phyloP scores from a whole-genome alignment of 2,329 filamentous ascomycete species.

The Esteya vermicola region DNA sequence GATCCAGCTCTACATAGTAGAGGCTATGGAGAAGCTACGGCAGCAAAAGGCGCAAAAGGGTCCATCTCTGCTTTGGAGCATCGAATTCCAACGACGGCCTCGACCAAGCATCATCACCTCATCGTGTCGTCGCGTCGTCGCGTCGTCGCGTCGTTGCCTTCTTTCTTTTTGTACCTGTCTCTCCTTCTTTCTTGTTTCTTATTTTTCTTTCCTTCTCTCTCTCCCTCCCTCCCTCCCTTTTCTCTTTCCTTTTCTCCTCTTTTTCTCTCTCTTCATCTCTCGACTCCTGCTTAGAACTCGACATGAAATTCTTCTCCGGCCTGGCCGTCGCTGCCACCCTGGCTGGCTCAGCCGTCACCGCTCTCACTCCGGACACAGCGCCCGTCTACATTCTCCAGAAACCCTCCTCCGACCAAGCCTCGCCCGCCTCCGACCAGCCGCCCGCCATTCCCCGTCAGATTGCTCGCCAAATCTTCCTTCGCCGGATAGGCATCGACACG shows the following conservation, averaged over 20 bases:
- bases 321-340: conserved; percentile 17
- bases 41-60: neutral
- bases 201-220: neutral
- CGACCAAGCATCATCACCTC: neutral
- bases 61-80: neutral
- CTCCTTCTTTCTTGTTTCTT: neutral
- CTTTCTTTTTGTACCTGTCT: neutral
- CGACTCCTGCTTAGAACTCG: too few relatives aligned
- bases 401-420: conserved; percentile 14
- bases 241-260: neutral
- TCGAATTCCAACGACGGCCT: neutral
- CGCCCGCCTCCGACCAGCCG: conserved; percentile 13
- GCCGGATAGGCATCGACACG: conserved; percentile 34
- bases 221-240: too few relatives aligned
- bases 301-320: conserved; percentile 19
- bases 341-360: conserved; percentile 17
- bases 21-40: too few relatives aligned
- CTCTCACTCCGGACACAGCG: conserved; percentile 24
- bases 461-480: conserved; percentile 43
- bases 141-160: neutral
- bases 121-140: neutral
- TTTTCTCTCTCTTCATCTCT: neutral
- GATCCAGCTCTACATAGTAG: conserved; percentile 6
- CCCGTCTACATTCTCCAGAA: conserved; percentile 38
- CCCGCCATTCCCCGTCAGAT: conserved; percentile 36